phyloP scores from a whole-genome alignment of 2,329 filamentous ascomycete genomes.

The Didymella segeticola region DNA sequence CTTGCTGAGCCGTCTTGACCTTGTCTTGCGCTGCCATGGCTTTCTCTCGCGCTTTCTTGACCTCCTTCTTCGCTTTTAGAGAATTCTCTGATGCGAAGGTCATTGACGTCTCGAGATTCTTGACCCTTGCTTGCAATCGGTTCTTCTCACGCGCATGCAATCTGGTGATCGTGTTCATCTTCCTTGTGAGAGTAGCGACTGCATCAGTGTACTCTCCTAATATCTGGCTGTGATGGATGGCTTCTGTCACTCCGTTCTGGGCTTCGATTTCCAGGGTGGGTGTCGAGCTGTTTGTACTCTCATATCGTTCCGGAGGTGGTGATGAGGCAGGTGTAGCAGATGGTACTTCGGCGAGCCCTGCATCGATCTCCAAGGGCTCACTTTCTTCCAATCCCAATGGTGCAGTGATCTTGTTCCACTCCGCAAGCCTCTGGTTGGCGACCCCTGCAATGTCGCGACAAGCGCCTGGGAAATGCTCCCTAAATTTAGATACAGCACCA shows the following conservation, averaged over 20 bases:
- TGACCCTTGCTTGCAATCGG: background rate
- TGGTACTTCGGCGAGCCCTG: too few species aligned
- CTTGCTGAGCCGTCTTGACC: too few species aligned
- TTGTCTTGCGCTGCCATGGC: background rate
- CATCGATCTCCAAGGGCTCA: background rate
- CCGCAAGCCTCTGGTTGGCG: background rate
- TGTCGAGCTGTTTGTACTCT: too few species aligned
- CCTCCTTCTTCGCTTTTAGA: background rate
- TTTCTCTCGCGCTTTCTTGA: background rate
- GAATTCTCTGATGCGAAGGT: background rate
- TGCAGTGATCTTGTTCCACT: background rate
- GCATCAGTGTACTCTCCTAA: too few species aligned
- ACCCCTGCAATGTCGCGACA: background rate
- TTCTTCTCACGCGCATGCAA: background rate
- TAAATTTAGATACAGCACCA: background rate
- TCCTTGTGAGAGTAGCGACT: background rate
- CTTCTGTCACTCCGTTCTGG: too few species aligned
- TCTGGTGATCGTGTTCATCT: background rate
- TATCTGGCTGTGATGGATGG: too few species aligned
- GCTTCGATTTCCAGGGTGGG: too few species aligned
- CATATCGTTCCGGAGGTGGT: too few species aligned
- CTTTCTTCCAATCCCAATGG: background rate
- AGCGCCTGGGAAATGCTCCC: background rate
- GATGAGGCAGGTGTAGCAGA: too few species aligned
- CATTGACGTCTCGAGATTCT: background rate